Base-by-base conservation (phyloP, 1,284 basidiomycete genomes). In the Serendipita sp. region DNA sequence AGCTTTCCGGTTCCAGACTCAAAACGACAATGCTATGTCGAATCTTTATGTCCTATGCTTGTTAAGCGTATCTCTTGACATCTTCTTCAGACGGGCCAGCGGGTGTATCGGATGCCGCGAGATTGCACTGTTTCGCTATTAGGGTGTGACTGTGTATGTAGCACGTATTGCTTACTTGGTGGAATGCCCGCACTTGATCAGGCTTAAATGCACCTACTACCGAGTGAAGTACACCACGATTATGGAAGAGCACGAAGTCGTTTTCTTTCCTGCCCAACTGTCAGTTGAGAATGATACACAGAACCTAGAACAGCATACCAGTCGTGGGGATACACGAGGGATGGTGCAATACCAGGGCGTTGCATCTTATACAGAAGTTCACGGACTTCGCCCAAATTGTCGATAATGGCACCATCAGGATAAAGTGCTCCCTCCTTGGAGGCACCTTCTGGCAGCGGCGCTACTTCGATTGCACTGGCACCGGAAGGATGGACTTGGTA, bases 401-500 rank as follows among this genome's bases (percentile, higher is more conserved):
- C 85, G 63, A 93, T 68, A 66, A 82, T 80, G 1, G 80, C 85
- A 30, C 90, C 89, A 62, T 90, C 82, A 0, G 90, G 87, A 71
- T 83, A 91, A 2, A 90, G 74, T 0, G 84, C 79, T 0, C 76
- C 80, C 58, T 81, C 77, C 5, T 76, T 74, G 30, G 73, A 73
- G 0, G 77, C 77, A 26, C 75, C 77, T 35, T 72, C 75, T 0
- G 86, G 84, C 1, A 91, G 75, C 5, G 87, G 82, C 13, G 79
- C 80, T 66, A 91, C 74, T 61, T 82, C 64, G 8, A 87, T 76
- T 64, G 82, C 79, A 22, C 73, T 69, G 0, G 74, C 80, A 34
- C 79, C 85, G 67, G 83, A 88, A 2, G 84, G 85, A 69, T 87
- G 85, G 8, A 87, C 86, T 70, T 93, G 84, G 73, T 91, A 82